Percentiles rank a stretch among this genome's conserved stretches.
Conservation (phyloP, 805 yeast genomes). For the Monosporozyma unispora region DNA sequence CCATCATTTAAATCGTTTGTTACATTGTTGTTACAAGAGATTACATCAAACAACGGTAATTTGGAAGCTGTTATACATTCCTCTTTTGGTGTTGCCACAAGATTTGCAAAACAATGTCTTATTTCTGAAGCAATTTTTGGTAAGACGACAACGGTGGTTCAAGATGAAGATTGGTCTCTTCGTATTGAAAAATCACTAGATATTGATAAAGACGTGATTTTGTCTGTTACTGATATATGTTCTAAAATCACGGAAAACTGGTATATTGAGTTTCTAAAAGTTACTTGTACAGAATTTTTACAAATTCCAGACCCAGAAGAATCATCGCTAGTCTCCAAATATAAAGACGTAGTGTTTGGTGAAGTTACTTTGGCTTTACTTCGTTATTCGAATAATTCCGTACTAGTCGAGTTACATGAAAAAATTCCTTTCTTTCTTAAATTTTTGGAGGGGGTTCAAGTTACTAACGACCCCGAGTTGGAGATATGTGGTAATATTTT, state of each 20-base stretch:
- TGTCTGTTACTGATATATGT: constrained; percentile 17
- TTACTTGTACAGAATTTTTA: constrained; percentile 33
- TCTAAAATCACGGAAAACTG: constrained; percentile 7
- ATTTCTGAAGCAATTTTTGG: constrained; percentile 56
- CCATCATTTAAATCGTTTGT: constrained; percentile 46
- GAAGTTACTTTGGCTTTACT: constrained; percentile 27
- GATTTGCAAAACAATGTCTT: constrained; percentile 48
- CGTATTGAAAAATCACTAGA: constrained; percentile 63
- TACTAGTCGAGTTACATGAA: constrained; percentile 6
- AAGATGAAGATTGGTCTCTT: constrained; percentile 67
- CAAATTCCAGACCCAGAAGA: constrained; percentile 12
- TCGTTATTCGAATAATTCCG: constrained; percentile 10
- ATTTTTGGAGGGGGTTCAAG: constrained; percentile 12
- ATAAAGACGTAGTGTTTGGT: constrained; percentile 30
- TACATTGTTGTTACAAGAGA: constrained; percentile 21
- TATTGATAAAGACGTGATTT: constrained; percentile 47
- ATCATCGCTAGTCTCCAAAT: constrained; percentile 11
- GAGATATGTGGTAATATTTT: constrained; percentile 36
- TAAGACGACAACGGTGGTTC: constrained; percentile 44
- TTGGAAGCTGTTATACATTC: constrained; percentile 24
- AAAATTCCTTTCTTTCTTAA: constrained; percentile 21
- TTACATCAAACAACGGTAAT: constrained; percentile 18
- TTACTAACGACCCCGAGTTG: constrained; percentile 18
- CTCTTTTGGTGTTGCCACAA: constrained; percentile 36
- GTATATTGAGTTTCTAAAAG: constrained; percentile 24